phyloP scores from a whole-genome alignment of 805 yeast genomes.

The Myxozyma neglecta region DNA sequence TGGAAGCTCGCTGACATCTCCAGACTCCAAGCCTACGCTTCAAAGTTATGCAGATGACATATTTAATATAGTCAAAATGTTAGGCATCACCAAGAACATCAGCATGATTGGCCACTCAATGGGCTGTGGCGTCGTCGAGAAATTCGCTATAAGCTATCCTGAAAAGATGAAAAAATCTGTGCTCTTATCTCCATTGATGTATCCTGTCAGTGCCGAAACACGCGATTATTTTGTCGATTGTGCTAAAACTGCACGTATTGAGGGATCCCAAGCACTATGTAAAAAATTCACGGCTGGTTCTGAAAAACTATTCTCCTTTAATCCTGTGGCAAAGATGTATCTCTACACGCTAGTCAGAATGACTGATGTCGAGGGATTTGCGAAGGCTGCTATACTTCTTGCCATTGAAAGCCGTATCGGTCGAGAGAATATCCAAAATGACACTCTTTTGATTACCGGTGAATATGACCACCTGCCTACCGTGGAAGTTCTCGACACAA shows the following conservation, averaged over 20 bases:
- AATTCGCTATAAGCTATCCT: conserved; percentile 11
- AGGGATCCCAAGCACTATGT: background rate
- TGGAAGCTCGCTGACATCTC: conserved; percentile 13
- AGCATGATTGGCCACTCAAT: conserved; percentile 20
- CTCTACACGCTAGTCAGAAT: conserved; percentile 12
- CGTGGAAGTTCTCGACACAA: conserved; percentile 2
- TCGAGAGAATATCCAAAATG: background rate
- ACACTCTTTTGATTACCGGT: conserved; percentile 11
- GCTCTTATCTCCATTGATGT: conserved; percentile 19
- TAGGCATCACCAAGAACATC: conserved; percentile 6
- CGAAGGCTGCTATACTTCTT: conserved; percentile 14
- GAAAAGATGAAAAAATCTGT: conserved; percentile 9
- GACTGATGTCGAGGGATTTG: conserved; percentile 19
- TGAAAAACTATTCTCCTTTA: background rate
- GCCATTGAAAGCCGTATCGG: conserved; percentile 3
- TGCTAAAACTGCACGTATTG: background rate
- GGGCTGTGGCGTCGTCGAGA: conserved; percentile 22
- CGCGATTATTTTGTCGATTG: background rate
- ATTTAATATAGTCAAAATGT: background rate
- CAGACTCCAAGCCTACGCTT: conserved; percentile 1
- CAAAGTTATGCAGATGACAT: conserved; percentile 16
- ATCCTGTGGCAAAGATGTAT: conserved; percentile 21
- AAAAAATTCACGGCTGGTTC: conserved; percentile 1
- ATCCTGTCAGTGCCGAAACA: conserved; percentile 1
- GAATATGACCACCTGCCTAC: conserved; percentile 21